Base-by-base conservation (phyloP, 2,329 filamentous ascomycete species). In the Gaeumannomyces tritici region DNA sequence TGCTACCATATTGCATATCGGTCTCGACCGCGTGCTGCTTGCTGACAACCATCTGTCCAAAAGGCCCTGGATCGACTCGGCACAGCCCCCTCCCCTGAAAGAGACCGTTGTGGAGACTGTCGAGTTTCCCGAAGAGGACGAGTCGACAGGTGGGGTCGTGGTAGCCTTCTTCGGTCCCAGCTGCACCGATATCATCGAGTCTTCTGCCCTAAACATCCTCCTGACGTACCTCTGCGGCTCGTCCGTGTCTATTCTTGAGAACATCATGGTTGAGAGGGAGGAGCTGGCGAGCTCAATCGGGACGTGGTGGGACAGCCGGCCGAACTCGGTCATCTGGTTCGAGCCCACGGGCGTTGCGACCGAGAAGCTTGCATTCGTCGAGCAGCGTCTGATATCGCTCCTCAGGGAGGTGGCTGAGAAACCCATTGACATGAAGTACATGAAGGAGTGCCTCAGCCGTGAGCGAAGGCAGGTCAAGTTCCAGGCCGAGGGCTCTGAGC, bases 111-210 rank as follows among this genome's bases (percentile, higher is more conserved):
- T 96, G 15, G 85, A 93, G 67, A 91, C 83, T 0, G 88, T 96
- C 31, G 88, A 96, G 65, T 99, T 99, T 69, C 95, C 95, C 0
- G 95, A 99, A 72, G 93, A 97, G 69, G 95, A 99, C 67, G 95
- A 99, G 72, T 93, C 91, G 0, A 90, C 88, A 62, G 95, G 95
- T 51, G 93, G 98, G 71, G 86, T 98, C 60, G 78, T 91, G 59
- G 86, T 97, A 26, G 89, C 84, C 1, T 96, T 96, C 76, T 86
- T 98, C 62, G 95, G 95, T 0, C 95, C 95, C 0, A 82, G 88
- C 68, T 92, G 89, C 73, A 89, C 84, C 61, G 87, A 97, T 68
- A 74, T 83, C 2, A 72, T 90, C 28, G 78, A 83, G 55, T 83
- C 84, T 13, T 88, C 87, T 18, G 95, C 93, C 1, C 77, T 97